Base-by-base conservation (phyloP, 345 rosid genomes). In the Litchi chinensis region DNA sequence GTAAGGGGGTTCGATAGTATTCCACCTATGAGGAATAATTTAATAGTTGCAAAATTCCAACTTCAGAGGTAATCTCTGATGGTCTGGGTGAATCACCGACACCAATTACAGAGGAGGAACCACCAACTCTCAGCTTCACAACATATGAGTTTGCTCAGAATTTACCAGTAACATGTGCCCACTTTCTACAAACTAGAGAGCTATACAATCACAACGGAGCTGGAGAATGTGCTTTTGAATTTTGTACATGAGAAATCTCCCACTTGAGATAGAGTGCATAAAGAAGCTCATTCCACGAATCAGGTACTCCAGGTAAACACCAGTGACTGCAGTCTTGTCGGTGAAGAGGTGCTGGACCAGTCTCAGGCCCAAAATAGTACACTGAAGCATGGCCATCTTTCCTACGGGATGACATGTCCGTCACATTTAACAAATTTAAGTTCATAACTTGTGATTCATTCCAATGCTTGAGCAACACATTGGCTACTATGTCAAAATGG, bases 271-370 rank as follows among this genome's bases (percentile, higher is more conserved):
- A 70, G 65, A 86, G 82, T 0, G 91, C 90, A 73, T 85, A 89
- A 64, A 89, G 84, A 68, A 92, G 89, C 79, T 89, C 91, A 74
- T 92, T 90, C 96, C 91, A 92, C 0, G 89, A 77, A 79, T 92
- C 93, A n/a, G 96, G 96, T 40, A 94, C 91, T 11, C 97, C 93
- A 0, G 98, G 98, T 74, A 94, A 86, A 86, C 94, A 94, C 98
- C 98, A 94, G 32, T 92, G 98, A 77, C 97, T 92, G 84, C 98
- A 94, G 69, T 94, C 98, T 83, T 92, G 97, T 64, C 87, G 89
- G 72, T 86, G 88, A 60, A 90, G 80, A 44, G 92, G 77, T 0
- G 86, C 92, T 54, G 88, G 94, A 65, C 92, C 84, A 5, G 0
- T 66, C 32, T 74, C 73, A 11, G 91, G 80, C 32, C 85, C 88